Base-by-base conservation (phyloP, 2,329 filamentous ascomycete species). In the Colletotrichum sansevieriae region DNA sequence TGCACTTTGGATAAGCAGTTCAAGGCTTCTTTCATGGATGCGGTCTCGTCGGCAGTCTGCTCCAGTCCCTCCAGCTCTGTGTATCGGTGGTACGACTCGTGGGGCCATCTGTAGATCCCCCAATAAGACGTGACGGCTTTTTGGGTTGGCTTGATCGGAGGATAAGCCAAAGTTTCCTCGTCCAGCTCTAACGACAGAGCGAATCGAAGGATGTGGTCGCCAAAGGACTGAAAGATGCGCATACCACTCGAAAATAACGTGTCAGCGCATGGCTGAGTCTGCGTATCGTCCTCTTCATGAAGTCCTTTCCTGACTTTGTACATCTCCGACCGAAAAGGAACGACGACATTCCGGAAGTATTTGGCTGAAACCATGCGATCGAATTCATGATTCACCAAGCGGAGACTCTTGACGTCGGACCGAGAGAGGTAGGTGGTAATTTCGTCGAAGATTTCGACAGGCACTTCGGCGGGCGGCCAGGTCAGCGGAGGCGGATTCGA, bases 161-260 rank as follows among this genome's bases (percentile, higher is more conserved):
- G 88, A 25, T 81, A 78, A 12, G 80, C 78, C 11, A 86, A 75
- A 13, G 78, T 79, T 44, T 78, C 76, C 74, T 91, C 87, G 63
- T 87, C 85, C n/a, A 92, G 83, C 73, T 92, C 90, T 70, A 92
- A 88, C 25, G 88, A 89, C 75, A 93, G 86, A 5, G 89, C 91
- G 73, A 91, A 92, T 61, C 84, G 85, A 33, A 81, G 80, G 64
- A 93, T 90, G 63, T 88, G 84, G 35, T 80, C 79, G 11, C 88
- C 88, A 76, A 91, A 90, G 15, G 84, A 83, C 71, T 87, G 78
- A 72, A 91, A 90, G 37, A 91, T 85, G 68, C 86, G 82, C 74
- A 90, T 85, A 39, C 88, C 88, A 65, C 84, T 84, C 72, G 76
- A 77, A 29, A 82, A 76, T 71, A 33, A 75, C 39, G 39, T 61